Conservation (phyloP, 2,329 filamentous ascomycete genomes). For the Penicillium aurantiogriseum region DNA sequence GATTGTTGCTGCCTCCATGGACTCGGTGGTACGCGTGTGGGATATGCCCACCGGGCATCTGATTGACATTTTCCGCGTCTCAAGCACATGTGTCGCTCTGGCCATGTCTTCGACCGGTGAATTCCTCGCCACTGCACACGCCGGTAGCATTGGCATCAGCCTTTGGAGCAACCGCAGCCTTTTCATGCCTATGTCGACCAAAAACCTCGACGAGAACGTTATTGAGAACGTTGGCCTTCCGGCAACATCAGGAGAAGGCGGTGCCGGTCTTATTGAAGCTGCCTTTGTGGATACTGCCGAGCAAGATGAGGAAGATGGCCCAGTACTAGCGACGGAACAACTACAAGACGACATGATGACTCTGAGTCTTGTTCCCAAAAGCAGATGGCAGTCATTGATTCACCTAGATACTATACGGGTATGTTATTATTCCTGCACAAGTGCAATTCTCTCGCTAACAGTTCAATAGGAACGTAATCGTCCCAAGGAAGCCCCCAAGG, state of each 20-base stretch:
- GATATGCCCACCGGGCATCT: conserved; percentile 93
- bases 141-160: conserved; percentile 80
- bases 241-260: conserved; percentile 79
- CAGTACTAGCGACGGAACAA: conserved; percentile 66
- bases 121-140: conserved; percentile 85
- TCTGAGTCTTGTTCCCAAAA: conserved; percentile 83
- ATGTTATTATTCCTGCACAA: conserved; percentile 6
- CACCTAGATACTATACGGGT: conserved; percentile 82
- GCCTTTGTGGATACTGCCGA: conserved; percentile 63
- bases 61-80: conserved; percentile 83
- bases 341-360: conserved; percentile 81
- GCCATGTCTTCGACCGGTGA: conserved; percentile 89
- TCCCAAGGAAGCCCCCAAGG: conserved; percentile 85
- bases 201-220: conserved; percentile 76
- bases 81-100: conserved; percentile 75
- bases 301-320: conserved; percentile 50
- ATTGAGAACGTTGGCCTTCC: conserved; percentile 66
- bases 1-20: conserved; percentile 84
- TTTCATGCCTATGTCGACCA: conserved; percentile 83
- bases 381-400: conserved; percentile 89
- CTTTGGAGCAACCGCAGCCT: conserved; percentile 94
- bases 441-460: conserved; percentile 11
- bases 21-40: conserved; percentile 81
- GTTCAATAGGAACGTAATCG: conserved; percentile 74
- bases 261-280: conserved; percentile 70